phyloP scores from a whole-genome alignment of 768 basidiomycete genomes.

The Trametes meyenii region DNA sequence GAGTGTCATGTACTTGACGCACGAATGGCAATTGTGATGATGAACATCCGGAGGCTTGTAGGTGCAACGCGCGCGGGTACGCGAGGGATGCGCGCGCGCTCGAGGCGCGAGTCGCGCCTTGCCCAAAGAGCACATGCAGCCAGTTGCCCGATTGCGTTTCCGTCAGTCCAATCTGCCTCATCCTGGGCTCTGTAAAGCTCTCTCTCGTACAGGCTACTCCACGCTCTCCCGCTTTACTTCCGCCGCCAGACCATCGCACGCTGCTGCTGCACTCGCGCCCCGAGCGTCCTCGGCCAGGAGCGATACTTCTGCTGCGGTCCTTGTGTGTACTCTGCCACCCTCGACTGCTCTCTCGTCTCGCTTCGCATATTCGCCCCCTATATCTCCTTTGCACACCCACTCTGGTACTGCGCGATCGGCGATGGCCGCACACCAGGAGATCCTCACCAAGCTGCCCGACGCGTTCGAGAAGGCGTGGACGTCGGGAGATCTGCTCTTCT shows the following conservation, averaged over 20 bases:
- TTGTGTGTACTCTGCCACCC: too few species aligned
- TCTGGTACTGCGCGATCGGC: background rate
- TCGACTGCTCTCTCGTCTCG: too few species aligned
- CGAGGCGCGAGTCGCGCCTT: background rate
- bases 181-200: background rate
- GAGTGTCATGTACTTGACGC: background rate
- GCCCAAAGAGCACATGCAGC: background rate
- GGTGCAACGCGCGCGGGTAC: background rate
- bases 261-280: too few species aligned
- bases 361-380: too few species aligned
- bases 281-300: too few species aligned
- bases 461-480: slow-evolving; percentile 59
- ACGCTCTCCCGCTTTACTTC: too few species aligned
- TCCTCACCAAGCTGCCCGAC: slow-evolving; percentile 57
- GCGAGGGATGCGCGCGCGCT: background rate
- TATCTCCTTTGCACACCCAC: too few species aligned
- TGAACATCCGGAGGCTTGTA: too few species aligned
- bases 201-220: too few species aligned
- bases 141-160: slow-evolving; percentile 4
- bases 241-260: too few species aligned
- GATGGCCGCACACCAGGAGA: slow-evolving; percentile 37
- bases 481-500: slow-evolving; percentile 74
- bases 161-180: background rate
- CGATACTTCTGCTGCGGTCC: too few species aligned
- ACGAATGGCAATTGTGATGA: too few species aligned